Evolutionary conservation across 202 grass and related monocot species (phyloP).

Genomic region (Bolboschoenoplectus hybrid): DNA sequence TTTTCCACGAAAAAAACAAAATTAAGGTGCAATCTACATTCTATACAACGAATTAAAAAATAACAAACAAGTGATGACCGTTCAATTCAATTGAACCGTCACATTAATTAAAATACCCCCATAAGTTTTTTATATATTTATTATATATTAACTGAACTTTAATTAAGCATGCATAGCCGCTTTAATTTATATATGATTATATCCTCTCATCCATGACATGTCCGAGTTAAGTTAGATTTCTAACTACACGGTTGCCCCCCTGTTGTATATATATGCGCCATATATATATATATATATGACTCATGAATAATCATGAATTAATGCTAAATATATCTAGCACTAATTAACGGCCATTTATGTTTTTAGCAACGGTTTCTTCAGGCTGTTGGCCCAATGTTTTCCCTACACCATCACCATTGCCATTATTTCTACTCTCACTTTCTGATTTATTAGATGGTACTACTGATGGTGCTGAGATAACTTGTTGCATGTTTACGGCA

Average conservation of each 20-base stretch:
- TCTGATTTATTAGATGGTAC: background rate
- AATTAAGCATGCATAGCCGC: slow-evolving; percentile 12
- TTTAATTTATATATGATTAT: slow-evolving; percentile 14
- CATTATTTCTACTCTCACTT: slow-evolving; percentile 38
- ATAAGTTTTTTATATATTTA: slow-evolving; percentile 19
- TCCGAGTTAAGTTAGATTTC: slow-evolving; percentile 33
- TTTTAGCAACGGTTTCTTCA: slow-evolving; percentile 25
- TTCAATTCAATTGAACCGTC: background rate
- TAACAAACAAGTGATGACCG: slow-evolving; percentile 16
- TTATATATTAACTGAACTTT: slow-evolving; percentile 24
- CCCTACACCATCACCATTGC: slow-evolving; percentile 16
- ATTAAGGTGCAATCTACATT: slow-evolving; percentile 33
- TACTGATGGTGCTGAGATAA: background rate
- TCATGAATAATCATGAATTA: slow-evolving; percentile 18
- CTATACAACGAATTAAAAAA: slow-evolving; percentile 44
- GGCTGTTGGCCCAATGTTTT: background rate
- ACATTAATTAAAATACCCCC: slow-evolving; percentile 9
- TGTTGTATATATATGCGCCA: slow-evolving; percentile 3
- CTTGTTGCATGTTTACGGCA: slow-evolving; percentile 31
- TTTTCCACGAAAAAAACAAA: background rate
- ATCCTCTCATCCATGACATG: slow-evolving; percentile 32
- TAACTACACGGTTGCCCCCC: slow-evolving; percentile 28
- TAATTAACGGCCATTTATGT: slow-evolving; percentile 35
- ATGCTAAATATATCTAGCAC: slow-evolving; percentile 4
- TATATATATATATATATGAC: background rate